Percentiles rank a stretch among this genome's conserved stretches.
These are phyloP conservation scores for Pythium graminicola DNA, from an alignment of 352 stramenopile genomes.

Conservation along the genomic window DNA sequence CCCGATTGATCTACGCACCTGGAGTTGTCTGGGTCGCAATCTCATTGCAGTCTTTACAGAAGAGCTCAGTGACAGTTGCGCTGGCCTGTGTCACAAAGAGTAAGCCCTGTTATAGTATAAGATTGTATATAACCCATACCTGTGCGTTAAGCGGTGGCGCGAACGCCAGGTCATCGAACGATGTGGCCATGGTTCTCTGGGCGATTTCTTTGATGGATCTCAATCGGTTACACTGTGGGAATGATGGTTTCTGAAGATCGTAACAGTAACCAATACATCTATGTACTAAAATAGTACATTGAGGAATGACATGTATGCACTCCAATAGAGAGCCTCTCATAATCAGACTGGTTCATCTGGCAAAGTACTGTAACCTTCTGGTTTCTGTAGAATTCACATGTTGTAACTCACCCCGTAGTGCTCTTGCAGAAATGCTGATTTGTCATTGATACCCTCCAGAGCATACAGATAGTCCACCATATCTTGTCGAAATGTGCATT, in stretches of 20 bases:
- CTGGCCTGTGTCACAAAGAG: not conserved
- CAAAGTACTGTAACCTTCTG: not conserved
- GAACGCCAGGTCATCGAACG: slow-evolving; percentile 74
- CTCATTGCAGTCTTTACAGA: slow-evolving; percentile 64
- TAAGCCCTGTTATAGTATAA: no score
- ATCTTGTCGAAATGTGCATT: not conserved
- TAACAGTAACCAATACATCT: no score
- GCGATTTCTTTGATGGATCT: not conserved
- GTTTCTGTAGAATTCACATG: no score
- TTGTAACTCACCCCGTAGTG: no score
- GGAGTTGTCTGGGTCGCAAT: slow-evolving; percentile 38
- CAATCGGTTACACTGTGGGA: not conserved
- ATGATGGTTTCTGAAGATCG: no score
- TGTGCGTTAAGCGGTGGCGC: slow-evolving; percentile 16
- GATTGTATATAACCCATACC: no score
- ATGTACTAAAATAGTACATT: no score
- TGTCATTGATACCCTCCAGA: no score
- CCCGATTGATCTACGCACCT: slow-evolving; percentile 22
- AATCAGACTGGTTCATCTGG: not conserved
- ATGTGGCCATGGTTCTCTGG: slow-evolving; percentile 32
- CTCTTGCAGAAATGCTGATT: no score
- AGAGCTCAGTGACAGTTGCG: slow-evolving; percentile 23
- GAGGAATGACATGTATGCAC: not conserved
- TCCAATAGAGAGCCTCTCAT: slow-evolving; percentile 1
- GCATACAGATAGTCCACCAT: no score